Evolutionary conservation across 2,329 filamentous ascomycete genomes (phyloP).

Genomic region (Pleurostoma richardsiae): DNA sequence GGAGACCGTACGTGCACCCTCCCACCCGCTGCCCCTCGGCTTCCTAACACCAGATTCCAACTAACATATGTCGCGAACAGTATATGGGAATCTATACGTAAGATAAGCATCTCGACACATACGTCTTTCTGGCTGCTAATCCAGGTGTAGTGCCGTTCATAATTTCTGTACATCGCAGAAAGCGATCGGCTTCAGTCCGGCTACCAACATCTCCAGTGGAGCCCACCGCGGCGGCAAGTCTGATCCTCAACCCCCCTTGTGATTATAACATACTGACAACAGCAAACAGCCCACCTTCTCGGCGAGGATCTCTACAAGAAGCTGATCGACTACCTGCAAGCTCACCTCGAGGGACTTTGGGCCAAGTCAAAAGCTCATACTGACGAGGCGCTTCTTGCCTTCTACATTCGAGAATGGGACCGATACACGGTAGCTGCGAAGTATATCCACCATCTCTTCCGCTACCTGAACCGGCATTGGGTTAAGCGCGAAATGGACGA

Average conservation of each 20-base stretch:
- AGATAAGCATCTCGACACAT: constrained; percentile 18
- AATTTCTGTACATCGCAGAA: constrained; percentile 99
- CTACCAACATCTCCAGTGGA: constrained; percentile 16
- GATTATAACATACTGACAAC: constrained; percentile 4
- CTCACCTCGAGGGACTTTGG: constrained; percentile 69
- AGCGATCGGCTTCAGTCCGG: constrained; percentile 59
- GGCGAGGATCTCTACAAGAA: constrained; percentile 95
- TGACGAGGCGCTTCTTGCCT: constrained; percentile 84
- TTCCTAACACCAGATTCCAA: constrained; percentile 6
- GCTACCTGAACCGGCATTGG: constrained; percentile 97
- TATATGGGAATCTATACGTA: constrained; percentile 98
- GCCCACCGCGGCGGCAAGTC: constrained; percentile 13
- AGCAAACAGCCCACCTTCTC: constrained; percentile 71
- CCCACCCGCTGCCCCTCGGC: constrained; percentile 4
- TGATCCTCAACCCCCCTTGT: neutral
- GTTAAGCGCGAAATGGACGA: constrained; percentile 98
- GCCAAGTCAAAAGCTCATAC: constrained; percentile 71
- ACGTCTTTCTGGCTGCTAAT: constrained; percentile 24
- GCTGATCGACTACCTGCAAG: constrained; percentile 76
- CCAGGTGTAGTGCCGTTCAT: constrained; percentile 68
- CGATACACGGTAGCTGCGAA: constrained; percentile 93
- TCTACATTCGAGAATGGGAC: constrained; percentile 96
- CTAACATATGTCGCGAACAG: constrained; percentile 26
- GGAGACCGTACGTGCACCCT: constrained; percentile 58
- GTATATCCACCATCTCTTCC: constrained; percentile 95